Evolutionary conservation across 495 filamentous ascomycete species (phyloP), one percentile per base, ranked within the genome.

Genomic region (Jackrogersella minutella): DNA sequence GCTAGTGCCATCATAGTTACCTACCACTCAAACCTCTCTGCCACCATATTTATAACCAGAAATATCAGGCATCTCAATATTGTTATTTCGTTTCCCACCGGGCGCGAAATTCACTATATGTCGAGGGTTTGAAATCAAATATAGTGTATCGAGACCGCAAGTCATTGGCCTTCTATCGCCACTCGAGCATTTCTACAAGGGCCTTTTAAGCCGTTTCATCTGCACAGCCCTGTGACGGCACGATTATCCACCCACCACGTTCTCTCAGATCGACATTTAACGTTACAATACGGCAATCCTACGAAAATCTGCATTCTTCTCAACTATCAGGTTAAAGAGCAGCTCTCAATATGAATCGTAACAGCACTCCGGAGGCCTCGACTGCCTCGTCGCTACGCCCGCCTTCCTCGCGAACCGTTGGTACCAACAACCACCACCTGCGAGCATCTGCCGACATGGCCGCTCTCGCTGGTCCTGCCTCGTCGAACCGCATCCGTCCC

Each of bases 361-460:
- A 98, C 79, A 97, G 93, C 85, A 99, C 94, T 44, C 95, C 95
- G 28, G 96, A 97, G 79, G 91, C 91, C 33, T 84, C 78, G 73
- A 87, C 85, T 64, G 86, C 90, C 66, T 96, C 95, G 36, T 90
- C 90, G 44, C 87, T 97, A 70, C 91, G 94, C 56, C 95, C 95
- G n/a, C 92, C 93, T 9, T 88, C 91, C 3, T 90, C 92, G 66
- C 90, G 92, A 40, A 88, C 90, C 28, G 84, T 93, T 61, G 90
- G 87, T 50, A 82, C 90, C 50, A 90, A 90, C 49, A 66, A 66
- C 19, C 93, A 97, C 76, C 89, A 92, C 75, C 86, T 98, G 56
- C 92, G 95, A 70, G 93, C 95, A 26, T 99, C 95, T 56, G 96
- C 95, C 58, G 95, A 99, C 73, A 96, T 99, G 92, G 93, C 93